Percentiles rank a stretch among this genome's conserved stretches.
These are phyloP conservation scores for Podospora conica DNA, from an alignment of 495 filamentous ascomycete genomes.

Conservation along the genomic window DNA sequence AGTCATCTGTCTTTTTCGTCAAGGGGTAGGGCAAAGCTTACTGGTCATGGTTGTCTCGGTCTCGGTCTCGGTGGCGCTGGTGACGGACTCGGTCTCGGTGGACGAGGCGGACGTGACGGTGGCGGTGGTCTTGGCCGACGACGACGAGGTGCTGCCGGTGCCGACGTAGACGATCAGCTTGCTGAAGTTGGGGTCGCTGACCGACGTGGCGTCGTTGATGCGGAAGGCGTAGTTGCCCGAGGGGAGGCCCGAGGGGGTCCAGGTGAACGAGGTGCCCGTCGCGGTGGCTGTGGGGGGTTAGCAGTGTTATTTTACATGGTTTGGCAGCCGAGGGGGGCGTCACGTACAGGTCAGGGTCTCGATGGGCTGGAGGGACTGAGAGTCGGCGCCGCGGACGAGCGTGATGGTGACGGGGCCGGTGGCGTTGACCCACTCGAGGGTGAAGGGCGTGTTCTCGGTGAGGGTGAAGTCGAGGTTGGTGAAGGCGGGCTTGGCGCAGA, in stretches of 20 bases:
- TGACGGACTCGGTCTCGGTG: constrained; percentile 16
- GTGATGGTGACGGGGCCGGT: constrained; percentile 34
- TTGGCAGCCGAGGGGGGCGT: neutral
- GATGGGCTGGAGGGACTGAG: constrained; percentile 31
- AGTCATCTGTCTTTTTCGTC: neutral
- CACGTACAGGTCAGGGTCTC: constrained; percentile 28
- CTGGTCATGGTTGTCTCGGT: constrained; percentile 7
- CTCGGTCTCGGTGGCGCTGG: constrained; percentile 13
- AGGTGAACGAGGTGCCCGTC: constrained; percentile 31
- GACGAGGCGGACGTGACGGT: constrained; percentile 14
- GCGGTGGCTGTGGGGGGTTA: constrained; percentile 22
- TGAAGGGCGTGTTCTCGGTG: constrained; percentile 34
- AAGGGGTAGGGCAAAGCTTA: neutral
- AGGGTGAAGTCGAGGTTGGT: constrained; percentile 39
- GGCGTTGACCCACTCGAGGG: constrained; percentile 36
- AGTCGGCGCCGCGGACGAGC: constrained; percentile 29
- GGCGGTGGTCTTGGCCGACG: constrained; percentile 20
- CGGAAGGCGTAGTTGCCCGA: constrained; percentile 40
- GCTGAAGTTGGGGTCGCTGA: constrained; percentile 38
- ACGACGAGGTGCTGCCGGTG: constrained; percentile 21
- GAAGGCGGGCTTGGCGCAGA: constrained; percentile 30
- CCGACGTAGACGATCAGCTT: constrained; percentile 29
- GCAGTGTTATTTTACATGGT: neutral
- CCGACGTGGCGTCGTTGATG: constrained; percentile 26
- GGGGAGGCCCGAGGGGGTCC: constrained; percentile 25